Conservation (phyloP, 192 early-diverging fungal genomes). For the Mortierella claussenii region DNA sequence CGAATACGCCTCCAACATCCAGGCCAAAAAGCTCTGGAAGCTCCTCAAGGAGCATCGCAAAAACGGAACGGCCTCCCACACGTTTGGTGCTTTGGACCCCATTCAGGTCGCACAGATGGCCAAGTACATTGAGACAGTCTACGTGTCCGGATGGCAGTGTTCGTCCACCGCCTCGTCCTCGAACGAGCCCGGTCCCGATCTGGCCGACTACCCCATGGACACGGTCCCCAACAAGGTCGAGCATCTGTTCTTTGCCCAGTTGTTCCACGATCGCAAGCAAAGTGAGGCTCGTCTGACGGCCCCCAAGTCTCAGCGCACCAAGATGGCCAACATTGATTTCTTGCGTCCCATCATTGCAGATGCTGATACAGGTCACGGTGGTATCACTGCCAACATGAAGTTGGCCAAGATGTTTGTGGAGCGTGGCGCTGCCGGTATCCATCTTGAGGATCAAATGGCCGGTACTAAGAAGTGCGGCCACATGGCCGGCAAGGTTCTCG, state of each 20-base stretch:
- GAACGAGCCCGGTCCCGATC: slow-evolving; percentile 98
- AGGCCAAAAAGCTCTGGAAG: slow-evolving; percentile 95
- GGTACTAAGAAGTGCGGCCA: slow-evolving; percentile 99
- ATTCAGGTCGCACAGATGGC: slow-evolving; percentile 97
- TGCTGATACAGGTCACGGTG: slow-evolving; percentile 98
- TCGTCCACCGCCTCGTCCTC: slow-evolving; percentile 94
- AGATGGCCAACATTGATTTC: slow-evolving; percentile 84
- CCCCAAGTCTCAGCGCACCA: slow-evolving; percentile 72
- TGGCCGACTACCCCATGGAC: slow-evolving; percentile 99
- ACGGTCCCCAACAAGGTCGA: slow-evolving; percentile 99
- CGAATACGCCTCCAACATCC: slow-evolving; percentile 82
- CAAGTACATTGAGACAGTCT: slow-evolving; percentile 95
- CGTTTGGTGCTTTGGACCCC: slow-evolving; percentile 95
- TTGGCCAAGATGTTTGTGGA: slow-evolving; percentile 98
- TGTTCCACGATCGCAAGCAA: slow-evolving; percentile 98
- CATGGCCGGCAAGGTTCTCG: slow-evolving; percentile 99
- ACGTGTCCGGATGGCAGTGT: slow-evolving; percentile 98
- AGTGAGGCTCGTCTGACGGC: slow-evolving; percentile 85
- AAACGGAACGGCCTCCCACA: slow-evolving; percentile 85
- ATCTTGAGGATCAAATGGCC: slow-evolving; percentile 91
- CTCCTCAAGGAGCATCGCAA: slow-evolving; percentile 82
- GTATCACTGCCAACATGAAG: slow-evolving; percentile 98
- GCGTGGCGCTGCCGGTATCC: slow-evolving; percentile 95
- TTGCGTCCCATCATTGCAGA: slow-evolving; percentile 96
- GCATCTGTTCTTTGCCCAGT: slow-evolving; percentile 96